Percentiles rank a stretch among this genome's conserved stretches.
Evolutionary conservation across 2,329 filamentous ascomycete genomes (phyloP).

Genomic region (Fusarium illudens): DNA sequence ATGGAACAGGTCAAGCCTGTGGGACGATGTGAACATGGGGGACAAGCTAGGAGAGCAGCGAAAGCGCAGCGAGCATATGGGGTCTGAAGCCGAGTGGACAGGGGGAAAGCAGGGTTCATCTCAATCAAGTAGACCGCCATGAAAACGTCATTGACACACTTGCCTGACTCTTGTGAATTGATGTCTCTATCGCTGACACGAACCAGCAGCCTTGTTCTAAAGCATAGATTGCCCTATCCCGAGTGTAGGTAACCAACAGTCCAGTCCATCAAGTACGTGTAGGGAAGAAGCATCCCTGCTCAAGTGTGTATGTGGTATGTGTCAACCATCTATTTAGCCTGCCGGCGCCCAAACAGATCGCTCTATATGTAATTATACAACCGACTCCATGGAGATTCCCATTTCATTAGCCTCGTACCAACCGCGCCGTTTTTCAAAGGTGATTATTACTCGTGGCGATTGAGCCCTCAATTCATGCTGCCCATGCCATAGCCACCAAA

Average conservation of each 20-base stretch:
- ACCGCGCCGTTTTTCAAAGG: slow-evolving; percentile 7
- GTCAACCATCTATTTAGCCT: slow-evolving; percentile 19
- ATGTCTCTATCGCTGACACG: neutral
- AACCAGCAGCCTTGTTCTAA: neutral
- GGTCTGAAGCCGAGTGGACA: neutral
- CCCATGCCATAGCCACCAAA: slow-evolving; percentile 45
- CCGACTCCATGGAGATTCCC: slow-evolving; percentile 36
- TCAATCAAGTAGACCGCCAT: neutral
- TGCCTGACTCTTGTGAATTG: neutral
- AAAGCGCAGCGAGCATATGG: neutral
- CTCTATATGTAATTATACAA: slow-evolving; percentile 34
- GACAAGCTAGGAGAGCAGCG: neutral
- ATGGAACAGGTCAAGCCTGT: neutral
- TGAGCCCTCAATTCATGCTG: slow-evolving; percentile 31
- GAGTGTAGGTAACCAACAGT: neutral
- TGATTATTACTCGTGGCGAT: neutral
- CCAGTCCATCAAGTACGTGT: slow-evolving; percentile 19
- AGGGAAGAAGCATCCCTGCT: slow-evolving; percentile 7
- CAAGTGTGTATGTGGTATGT: neutral
- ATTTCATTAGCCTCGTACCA: slow-evolving; percentile 15
- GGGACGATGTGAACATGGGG: neutral
- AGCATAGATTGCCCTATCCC: neutral
- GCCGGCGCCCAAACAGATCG: slow-evolving; percentile 21
- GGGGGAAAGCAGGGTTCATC: neutral
- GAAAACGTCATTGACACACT: neutral